These are phyloP conservation scores for Pilaira anomala DNA, from an alignment of 192 early-diverging fungal species.

Conservation along the genomic window DNA sequence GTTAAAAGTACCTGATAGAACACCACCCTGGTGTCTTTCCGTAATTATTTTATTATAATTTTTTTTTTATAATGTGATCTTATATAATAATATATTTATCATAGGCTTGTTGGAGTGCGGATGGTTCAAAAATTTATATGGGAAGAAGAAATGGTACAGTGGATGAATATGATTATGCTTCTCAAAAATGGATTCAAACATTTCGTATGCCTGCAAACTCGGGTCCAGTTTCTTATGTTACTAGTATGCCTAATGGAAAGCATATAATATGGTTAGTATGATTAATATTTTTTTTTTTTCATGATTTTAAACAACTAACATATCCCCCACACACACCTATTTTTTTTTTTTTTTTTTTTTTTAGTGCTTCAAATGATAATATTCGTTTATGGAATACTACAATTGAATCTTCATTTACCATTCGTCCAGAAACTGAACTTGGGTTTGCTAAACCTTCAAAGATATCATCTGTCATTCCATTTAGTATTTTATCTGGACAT, in stretches of 20 bases:
- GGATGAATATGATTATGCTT: slow-evolving; percentile 84
- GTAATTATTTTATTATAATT: slow-evolving; percentile 43
- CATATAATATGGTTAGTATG: slow-evolving; percentile 77
- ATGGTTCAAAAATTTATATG: slow-evolving; percentile 76
- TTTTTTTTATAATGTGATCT: slow-evolving; percentile 19
- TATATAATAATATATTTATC: background rate
- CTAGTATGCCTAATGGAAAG: slow-evolving; percentile 72
- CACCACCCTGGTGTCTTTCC: slow-evolving; percentile 73
- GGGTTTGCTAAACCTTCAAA: slow-evolving; percentile 23
- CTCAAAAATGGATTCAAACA: slow-evolving; percentile 61
- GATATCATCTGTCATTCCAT: slow-evolving; percentile 57
- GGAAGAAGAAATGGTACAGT: slow-evolving; percentile 88
- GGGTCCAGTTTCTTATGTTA: slow-evolving; percentile 80
- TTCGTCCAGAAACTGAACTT: slow-evolving; percentile 30
- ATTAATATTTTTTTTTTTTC: background rate
- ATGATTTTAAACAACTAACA: too few species aligned
- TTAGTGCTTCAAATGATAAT: slow-evolving; percentile 87
- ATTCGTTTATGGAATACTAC: slow-evolving; percentile 87
- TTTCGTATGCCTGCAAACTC: slow-evolving; percentile 85
- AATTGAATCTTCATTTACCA: slow-evolving; percentile 41
- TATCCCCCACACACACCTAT: too few species aligned
- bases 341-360: background rate
- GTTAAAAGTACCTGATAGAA: slow-evolving; percentile 53
- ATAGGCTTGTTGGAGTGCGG: slow-evolving; percentile 78
- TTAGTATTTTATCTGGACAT: slow-evolving; percentile 92